phyloP scores from a whole-genome alignment of 768 basidiomycete genomes.

The Auricularia cornea region DNA sequence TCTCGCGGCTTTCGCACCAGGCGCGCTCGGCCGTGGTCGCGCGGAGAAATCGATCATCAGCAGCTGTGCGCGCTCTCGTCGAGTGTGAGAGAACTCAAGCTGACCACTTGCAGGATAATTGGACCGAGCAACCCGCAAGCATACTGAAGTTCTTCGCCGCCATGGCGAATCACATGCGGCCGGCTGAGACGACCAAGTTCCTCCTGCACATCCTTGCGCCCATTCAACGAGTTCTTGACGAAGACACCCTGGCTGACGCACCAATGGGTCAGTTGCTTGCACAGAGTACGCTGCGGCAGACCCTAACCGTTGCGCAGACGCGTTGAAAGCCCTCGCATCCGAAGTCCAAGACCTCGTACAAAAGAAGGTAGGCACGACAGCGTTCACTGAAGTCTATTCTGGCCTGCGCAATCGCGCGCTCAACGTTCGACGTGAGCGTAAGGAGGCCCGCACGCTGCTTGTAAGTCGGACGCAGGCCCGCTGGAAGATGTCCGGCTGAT shows the following conservation, averaged over 20 bases:
- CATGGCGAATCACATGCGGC: conserved; percentile 67
- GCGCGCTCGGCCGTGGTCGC: conserved; percentile 66
- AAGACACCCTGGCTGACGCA: conserved; percentile 70
- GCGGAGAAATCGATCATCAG: conserved; percentile 45
- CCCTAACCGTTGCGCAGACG: conserved; percentile 45
- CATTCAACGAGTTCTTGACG: conserved; percentile 78
- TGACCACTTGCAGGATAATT: conserved; percentile 47
- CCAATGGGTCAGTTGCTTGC: conserved; percentile 77
- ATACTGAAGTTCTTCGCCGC: conserved; percentile 92
- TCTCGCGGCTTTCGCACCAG: conserved; percentile 89
- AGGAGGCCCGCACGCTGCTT: conserved; percentile 45
- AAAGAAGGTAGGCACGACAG: conserved; percentile 76
- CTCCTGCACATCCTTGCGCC: conserved; percentile 81
- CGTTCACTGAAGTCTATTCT: conserved; percentile 73
- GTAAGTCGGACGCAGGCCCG: conserved; percentile 20
- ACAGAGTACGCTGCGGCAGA: not conserved
- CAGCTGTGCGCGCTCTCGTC: conserved; percentile 32
- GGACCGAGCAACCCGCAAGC: conserved; percentile 74
- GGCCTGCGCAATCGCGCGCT: conserved; percentile 66
- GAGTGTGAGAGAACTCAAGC: too few relatives aligned
- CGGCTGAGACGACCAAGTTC: conserved; percentile 50
- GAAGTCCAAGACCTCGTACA: conserved; percentile 88
- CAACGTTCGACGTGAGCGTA: conserved; percentile 62
- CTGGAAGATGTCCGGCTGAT: not conserved
- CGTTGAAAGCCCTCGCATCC: conserved; percentile 67